Conservation (phyloP, 2,329 filamentous ascomycete species). For the Ceratocystis smalleyi region DNA sequence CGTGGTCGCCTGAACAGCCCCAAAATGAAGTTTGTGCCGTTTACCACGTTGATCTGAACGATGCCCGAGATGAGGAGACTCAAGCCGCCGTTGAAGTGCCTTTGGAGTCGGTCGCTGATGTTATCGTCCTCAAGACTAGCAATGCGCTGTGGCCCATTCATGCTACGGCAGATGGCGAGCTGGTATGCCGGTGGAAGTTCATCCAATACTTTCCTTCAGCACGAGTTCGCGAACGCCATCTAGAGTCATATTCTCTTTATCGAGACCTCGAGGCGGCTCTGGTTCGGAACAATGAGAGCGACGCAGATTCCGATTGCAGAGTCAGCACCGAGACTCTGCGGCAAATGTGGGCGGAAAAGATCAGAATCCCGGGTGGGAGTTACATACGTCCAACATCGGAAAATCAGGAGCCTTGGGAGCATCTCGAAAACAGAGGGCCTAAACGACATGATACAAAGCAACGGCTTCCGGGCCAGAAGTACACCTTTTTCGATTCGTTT, state of each 20-base stretch:
- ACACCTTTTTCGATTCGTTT: constrained; percentile 57
- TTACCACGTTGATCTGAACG: constrained; percentile 27
- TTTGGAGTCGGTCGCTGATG: constrained; percentile 25
- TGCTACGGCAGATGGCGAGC: constrained; percentile 23
- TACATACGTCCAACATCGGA: background rate
- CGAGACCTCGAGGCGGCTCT: constrained; percentile 26
- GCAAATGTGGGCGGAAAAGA: constrained; percentile 22
- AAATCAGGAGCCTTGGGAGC: background rate
- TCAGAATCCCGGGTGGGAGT: constrained; percentile 14
- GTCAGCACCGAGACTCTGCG: constrained; percentile 23
- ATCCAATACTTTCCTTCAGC: constrained; percentile 21
- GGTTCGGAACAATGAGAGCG: constrained; percentile 23
- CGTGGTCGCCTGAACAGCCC: constrained; percentile 20
- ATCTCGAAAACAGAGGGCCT: background rate
- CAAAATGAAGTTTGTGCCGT: constrained; percentile 31
- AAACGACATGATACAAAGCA: background rate
- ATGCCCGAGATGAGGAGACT: constrained; percentile 21
- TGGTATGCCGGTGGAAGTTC: constrained; percentile 40
- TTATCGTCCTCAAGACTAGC: constrained; percentile 35
- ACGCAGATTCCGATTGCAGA: constrained; percentile 22
- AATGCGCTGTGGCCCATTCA: constrained; percentile 36
- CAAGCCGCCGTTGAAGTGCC: constrained; percentile 32
- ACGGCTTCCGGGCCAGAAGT: constrained; percentile 29
- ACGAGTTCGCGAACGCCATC: constrained; percentile 16
- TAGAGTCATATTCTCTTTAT: constrained; percentile 18